Evolutionary conservation across 2,329 filamentous ascomycete species (phyloP).

Genomic region (Phaeosphaeriaceae sp.): DNA sequence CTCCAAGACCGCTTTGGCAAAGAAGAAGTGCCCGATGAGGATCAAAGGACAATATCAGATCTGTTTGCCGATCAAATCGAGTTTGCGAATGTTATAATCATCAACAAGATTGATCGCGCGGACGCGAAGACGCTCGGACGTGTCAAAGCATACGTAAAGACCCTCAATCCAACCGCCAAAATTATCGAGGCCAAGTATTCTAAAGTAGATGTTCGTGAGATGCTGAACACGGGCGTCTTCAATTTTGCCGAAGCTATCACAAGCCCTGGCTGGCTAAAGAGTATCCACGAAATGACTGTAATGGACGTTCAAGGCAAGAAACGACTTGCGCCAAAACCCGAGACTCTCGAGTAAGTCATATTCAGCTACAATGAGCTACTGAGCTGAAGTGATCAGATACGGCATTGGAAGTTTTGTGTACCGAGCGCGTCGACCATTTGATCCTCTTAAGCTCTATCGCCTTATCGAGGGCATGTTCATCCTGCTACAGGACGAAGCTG

Average conservation of each 20-base stretch:
- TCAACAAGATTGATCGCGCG: conserved; percentile 75
- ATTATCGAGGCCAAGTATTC: conserved; percentile 67
- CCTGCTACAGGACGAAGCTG: conserved; percentile 48
- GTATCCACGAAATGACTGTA: conserved; percentile 71
- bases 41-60: conserved; percentile 76
- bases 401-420: conserved; percentile 77
- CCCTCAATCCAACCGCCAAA: conserved; percentile 72
- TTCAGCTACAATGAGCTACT: background rate
- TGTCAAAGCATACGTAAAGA: conserved; percentile 62
- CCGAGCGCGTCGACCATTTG: conserved; percentile 57
- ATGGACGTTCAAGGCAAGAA: conserved; percentile 63
- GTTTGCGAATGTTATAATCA: conserved; percentile 74
- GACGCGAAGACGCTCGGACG: conserved; percentile 53
- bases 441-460: conserved; percentile 50
- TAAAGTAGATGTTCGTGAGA: conserved; percentile 66
- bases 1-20: conserved; percentile 66
- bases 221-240: conserved; percentile 72
- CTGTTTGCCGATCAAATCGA: conserved; percentile 81
- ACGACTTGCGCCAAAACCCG: conserved; percentile 69
- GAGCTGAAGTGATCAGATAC: conserved; percentile 53
- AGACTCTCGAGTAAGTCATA: conserved; percentile 71
- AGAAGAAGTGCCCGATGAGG: conserved; percentile 66
- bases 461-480: conserved; percentile 54
- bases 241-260: conserved; percentile 69
- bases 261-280: conserved; percentile 73